phyloP scores from a whole-genome alignment of 139 green algal genomes.

The Parachlorella kessleri region DNA sequence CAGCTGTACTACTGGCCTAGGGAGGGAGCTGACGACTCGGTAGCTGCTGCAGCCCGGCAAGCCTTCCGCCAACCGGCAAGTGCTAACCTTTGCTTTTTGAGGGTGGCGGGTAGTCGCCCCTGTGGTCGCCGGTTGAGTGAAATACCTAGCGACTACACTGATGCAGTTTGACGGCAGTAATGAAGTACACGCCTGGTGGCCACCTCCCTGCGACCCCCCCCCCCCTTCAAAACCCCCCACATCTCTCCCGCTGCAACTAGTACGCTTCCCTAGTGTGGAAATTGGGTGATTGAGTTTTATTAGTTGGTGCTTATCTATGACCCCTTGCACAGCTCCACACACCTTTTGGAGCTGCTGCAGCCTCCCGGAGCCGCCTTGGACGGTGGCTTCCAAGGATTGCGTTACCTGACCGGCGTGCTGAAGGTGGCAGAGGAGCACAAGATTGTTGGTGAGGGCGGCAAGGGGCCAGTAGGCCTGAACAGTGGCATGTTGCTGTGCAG shows the following conservation, averaged over 20 bases:
- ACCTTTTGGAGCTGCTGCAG: no score
- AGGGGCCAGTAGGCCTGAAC: no score
- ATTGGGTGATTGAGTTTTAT: no score
- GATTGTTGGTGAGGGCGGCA: no score
- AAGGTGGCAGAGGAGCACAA: slow-evolving; percentile 16
- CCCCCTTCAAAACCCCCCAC: no score
- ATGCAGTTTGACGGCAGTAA: neutral
- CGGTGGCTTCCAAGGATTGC: slow-evolving; percentile 17
- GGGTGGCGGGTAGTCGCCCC: neutral
- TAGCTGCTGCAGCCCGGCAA: neutral
- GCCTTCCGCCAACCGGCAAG: slow-evolving; percentile 25
- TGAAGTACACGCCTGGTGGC: neutral
- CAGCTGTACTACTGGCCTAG: slow-evolving; percentile 12
- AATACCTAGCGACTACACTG: neutral
- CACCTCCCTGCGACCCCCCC: neutral
- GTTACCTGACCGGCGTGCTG: slow-evolving; percentile 25
- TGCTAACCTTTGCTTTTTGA: neutral
- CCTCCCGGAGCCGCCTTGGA: neutral
- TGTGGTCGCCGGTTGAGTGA: neutral
- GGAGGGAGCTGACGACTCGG: neutral
- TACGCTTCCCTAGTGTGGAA: no score
- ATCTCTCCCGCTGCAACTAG: no score
- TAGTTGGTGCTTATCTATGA: no score
- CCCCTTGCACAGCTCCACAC: no score
- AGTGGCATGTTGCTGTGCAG: no score